Percentiles rank a stretch among this genome's conserved stretches.
Evolutionary conservation across 805 yeast genomes (phyloP).

Genomic region (Cyberlindnera veronae): DNA sequence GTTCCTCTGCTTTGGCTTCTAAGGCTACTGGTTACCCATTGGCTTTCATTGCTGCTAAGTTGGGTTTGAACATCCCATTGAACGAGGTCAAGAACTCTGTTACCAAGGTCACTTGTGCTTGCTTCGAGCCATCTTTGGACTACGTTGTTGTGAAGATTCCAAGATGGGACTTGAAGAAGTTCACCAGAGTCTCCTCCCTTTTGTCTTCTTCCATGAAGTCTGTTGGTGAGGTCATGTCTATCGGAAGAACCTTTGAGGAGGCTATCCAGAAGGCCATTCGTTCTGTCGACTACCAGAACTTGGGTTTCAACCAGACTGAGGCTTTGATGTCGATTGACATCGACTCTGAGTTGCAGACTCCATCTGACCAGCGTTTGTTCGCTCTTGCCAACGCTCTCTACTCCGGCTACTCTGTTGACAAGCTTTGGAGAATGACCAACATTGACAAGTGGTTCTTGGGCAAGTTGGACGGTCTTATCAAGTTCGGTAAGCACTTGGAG

Average conservation of each 20-base stretch:
- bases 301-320: slow-evolving; percentile 75
- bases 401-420: slow-evolving; percentile 87
- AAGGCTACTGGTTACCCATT: slow-evolving; percentile 98
- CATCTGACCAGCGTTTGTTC: slow-evolving; percentile 95
- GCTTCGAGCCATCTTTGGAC: slow-evolving; percentile 95
- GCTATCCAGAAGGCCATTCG: slow-evolving; percentile 96
- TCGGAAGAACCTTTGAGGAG: slow-evolving; percentile 97
- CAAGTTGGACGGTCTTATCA: slow-evolving; percentile 89
- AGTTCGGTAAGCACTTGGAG: slow-evolving; percentile 80
- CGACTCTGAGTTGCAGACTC: slow-evolving; percentile 74
- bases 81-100: slow-evolving; percentile 96
- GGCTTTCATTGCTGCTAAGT: slow-evolving; percentile 98
- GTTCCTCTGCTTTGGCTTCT: slow-evolving; percentile 97
- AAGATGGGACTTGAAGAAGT: slow-evolving; percentile 95
- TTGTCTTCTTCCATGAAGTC: slow-evolving; percentile 97
- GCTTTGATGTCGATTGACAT: slow-evolving; percentile 87
- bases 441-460: slow-evolving; percentile 95
- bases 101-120: slow-evolving; percentile 92
- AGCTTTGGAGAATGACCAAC: slow-evolving; percentile 85
- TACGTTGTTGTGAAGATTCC: slow-evolving; percentile 97
- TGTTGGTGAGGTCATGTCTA: slow-evolving; percentile 99
- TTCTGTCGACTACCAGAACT: slow-evolving; percentile 93
- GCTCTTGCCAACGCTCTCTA: slow-evolving; percentile 97
- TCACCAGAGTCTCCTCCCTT: slow-evolving; percentile 90
- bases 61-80: slow-evolving; percentile 89